Evolutionary conservation across 208 protist genomes (phyloP), one percentile per base, ranked within the genome.

Genomic region (Wallacemonas sp.): DNA sequence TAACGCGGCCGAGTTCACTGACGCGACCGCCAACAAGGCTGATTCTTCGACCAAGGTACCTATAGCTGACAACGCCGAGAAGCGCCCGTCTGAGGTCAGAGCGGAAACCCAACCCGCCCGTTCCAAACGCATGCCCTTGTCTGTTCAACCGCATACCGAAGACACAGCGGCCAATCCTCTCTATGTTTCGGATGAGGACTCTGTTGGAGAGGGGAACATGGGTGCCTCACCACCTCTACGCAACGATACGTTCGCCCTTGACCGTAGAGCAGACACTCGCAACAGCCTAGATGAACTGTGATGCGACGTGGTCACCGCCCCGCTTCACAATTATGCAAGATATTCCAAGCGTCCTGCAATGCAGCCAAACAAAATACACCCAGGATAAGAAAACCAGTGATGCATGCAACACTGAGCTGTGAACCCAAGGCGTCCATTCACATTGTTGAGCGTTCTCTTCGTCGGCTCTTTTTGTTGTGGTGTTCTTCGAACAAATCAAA

Each of bases 111-210:
- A 58, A 19, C 51, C 51, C 28, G 51, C 51, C 6, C 51, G 24
- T 31, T 41, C 28, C 15, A 42, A 38, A 2, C 45, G 54, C 3
- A 64, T 74, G 6, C 69, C 70, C 5, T 62, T 80, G 28, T 45
- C 55, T 0, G 74, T 78, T 0, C 64, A 70, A 62, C 68, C 79
- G 17, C 45, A 65, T 17, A 64, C 68, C 1, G 74, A 82, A 67
- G 76, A 84, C 46, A 86, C 79, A 2, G 47, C 74, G 5, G 74
- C 72, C 17, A 79, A 75, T 56, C 84, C 84, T 5, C 72, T 90
- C 28, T 87, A 91, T 61, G 78, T 79, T 62, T 84, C 80, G 9
- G 80, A 85, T 31, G 71, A 76, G 12, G 73, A 82, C 27, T 59
- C 19, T 9, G 66, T 62, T 17, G 61, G 64, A 24, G 65, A 44